These are phyloP conservation scores for Coemansia sp. DNA, from an alignment of 192 early-diverging fungal species.

Conservation along the genomic window DNA sequence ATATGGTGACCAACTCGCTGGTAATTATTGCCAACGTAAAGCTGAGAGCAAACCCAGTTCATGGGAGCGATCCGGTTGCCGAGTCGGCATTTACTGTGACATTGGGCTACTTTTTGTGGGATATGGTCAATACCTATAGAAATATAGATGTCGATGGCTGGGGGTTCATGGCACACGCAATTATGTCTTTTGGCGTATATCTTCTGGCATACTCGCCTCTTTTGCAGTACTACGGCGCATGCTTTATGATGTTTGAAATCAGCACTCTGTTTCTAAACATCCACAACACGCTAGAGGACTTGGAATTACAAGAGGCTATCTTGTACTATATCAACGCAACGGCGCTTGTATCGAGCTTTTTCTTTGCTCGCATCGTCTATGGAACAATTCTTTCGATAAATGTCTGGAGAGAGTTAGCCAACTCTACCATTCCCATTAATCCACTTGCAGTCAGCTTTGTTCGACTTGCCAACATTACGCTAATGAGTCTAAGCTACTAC, in stretches of 20 bases:
- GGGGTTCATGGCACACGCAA: conserved; percentile 82
- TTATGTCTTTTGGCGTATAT: conserved; percentile 76
- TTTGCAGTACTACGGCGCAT: conserved; percentile 84
- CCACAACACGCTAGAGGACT: conserved; percentile 81
- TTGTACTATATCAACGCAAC: conserved; percentile 85
- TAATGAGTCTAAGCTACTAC: conserved; percentile 52
- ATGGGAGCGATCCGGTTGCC: conserved; percentile 70
- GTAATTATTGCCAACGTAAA: conserved; percentile 66
- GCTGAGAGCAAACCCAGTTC: conserved; percentile 63
- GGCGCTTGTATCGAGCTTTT: conserved; percentile 77
- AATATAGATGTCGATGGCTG: conserved; percentile 72
- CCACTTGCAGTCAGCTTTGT: conserved; percentile 23
- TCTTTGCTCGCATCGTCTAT: conserved; percentile 75
- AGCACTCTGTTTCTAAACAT: conserved; percentile 89
- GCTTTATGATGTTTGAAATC: conserved; percentile 91
- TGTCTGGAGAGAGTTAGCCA: conserved; percentile 41
- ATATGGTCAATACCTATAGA: conserved; percentile 69
- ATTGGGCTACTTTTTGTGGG: conserved; percentile 93
- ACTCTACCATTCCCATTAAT: conserved; percentile 33
- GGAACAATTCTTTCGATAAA: conserved; percentile 75
- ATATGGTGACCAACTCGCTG: conserved; percentile 62
- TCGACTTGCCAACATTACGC: conserved; percentile 28
- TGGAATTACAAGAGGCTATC: conserved; percentile 71
- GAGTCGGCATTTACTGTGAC: conserved; percentile 77
- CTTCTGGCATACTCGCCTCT: conserved; percentile 72